Base-by-base conservation (phyloP, 495 filamentous ascomycete genomes). In the Talaromyces nanjingensis region DNA sequence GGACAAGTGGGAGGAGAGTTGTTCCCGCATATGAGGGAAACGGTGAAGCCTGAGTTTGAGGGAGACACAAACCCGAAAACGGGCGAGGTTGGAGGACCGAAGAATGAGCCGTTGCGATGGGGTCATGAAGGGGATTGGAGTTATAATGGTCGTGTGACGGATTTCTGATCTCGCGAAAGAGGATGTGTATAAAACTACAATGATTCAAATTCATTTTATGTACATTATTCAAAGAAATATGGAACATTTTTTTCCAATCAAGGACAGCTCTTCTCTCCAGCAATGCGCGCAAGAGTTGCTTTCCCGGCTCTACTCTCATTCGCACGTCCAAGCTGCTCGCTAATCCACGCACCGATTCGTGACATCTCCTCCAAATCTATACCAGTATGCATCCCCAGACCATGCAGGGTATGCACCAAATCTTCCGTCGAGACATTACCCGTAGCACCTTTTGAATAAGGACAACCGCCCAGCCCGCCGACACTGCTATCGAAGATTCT, bases 401-500 rank as follows among this genome's bases (percentile, higher is more conserved):
- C 90, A 69, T 98, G 89, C 65, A 97, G 70, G 22, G 91, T 94
- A 74, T 97, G 92, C 3, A 97, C 84, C 71, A 98, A 77, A 72
- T 99, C 92, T 73, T 99, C 94, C 1, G 93, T 97, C 11, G 91
- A 86, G 53, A 98, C 89, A 74, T 99, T 99, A 0, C 94, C 94
- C 14, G 94, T 97, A 12, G 94, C 94, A 0, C 94, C 94, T 57
- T 92, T 93, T 60, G 88, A 90, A 68, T 91, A 98, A 16, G 94
- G 94, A 73, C 94, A 99, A 0, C 96, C 96, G 29, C 94, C 94
- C 8, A 99, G 79, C 0, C 96, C 96, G 2, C 87, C 93, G 11
- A 98, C 92, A 60, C 89, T 91, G 64, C 86, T 86, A 71, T 99
- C 94, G 75, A 98, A 98, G 1, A 87, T 89, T 49, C 94, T 75